phyloP scores from a whole-genome alignment of 169 alveolate genomes.

The Plasmodium knowlesi region DNA sequence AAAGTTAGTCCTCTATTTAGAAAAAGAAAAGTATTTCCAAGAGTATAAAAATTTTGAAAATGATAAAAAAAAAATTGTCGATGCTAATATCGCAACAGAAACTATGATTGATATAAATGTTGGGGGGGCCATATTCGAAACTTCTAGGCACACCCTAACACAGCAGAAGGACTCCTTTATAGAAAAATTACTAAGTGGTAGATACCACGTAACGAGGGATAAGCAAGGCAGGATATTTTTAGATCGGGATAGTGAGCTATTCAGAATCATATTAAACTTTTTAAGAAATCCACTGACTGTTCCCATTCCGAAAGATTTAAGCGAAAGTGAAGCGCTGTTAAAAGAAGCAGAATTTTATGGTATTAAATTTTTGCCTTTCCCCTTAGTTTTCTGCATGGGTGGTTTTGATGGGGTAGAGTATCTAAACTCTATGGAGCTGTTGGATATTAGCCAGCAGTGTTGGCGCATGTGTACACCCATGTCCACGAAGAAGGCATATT shows the following conservation, averaged over 20 bases:
- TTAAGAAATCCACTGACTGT: slow-evolving; percentile 85
- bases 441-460: slow-evolving; percentile 88
- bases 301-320: slow-evolving; percentile 86
- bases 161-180: slow-evolving; percentile 86
- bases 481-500: slow-evolving; percentile 88
- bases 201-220: slow-evolving; percentile 87
- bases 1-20: slow-evolving; percentile 81
- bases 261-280: slow-evolving; percentile 87
- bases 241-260: slow-evolving; percentile 90
- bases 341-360: slow-evolving; percentile 89
- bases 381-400: slow-evolving; percentile 87
- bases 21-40: slow-evolving; percentile 81
- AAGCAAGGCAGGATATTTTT: slow-evolving; percentile 89
- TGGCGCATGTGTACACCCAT: slow-evolving; percentile 92
- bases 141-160: slow-evolving; percentile 88
- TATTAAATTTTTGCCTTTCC: slow-evolving; percentile 88
- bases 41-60: slow-evolving; percentile 83
- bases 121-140: slow-evolving; percentile 90
- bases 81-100: slow-evolving; percentile 88
- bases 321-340: slow-evolving; percentile 85
- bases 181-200: slow-evolving; percentile 86
- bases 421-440: slow-evolving; percentile 84
- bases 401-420: slow-evolving; percentile 90
- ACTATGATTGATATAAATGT: slow-evolving; percentile 90
- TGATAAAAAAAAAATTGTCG: slow-evolving; percentile 84